These are phyloP conservation scores for Raphidocelis subcapitata DNA, from an alignment of 139 green algal genomes.

Conservation along the genomic window DNA sequence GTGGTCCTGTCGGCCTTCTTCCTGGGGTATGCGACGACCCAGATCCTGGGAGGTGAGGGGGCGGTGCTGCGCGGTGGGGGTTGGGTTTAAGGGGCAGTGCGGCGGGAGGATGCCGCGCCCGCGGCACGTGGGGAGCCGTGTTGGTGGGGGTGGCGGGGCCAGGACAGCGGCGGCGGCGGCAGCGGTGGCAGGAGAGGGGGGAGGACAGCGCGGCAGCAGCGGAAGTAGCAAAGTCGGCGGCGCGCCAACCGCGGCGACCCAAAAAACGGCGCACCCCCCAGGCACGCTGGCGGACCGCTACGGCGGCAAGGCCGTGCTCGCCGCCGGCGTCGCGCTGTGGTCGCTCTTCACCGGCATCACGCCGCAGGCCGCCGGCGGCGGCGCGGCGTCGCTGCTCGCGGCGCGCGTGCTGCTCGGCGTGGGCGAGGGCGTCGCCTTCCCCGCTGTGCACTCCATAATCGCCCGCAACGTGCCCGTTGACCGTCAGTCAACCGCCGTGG, in stretches of 20 bases:
- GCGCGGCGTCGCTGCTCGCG: slow-evolving; percentile 48
- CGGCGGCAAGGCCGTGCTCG: slow-evolving; percentile 68
- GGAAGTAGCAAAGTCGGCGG: not conserved
- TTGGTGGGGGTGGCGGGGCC: not conserved
- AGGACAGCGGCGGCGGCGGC: not conserved
- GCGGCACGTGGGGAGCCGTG: no score
- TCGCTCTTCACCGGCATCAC: slow-evolving; percentile 68
- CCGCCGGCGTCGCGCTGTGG: slow-evolving; percentile 52
- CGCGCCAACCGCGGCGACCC: not conserved
- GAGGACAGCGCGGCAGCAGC: not conserved
- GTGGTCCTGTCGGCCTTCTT: slow-evolving; percentile 78
- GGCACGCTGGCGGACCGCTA: slow-evolving; percentile 62
- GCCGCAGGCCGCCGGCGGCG: slow-evolving; percentile 47
- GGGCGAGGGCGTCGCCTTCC: slow-evolving; percentile 78
- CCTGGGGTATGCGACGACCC: slow-evolving; percentile 68
- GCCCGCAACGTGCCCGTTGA: slow-evolving; percentile 44
- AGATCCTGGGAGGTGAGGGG: slow-evolving; percentile 42
- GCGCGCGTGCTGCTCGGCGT: slow-evolving; percentile 69
- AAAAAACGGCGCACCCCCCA: not conserved
- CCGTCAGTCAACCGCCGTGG: slow-evolving; percentile 63
- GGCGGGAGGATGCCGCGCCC: no score
- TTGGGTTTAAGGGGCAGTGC: no score
- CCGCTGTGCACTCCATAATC: slow-evolving; percentile 76
- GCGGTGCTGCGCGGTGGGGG: no score
- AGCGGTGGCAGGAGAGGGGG: not conserved